phyloP scores from a whole-genome alignment of 176 grass and related monocot species.

The Zoysia pacifica region DNA sequence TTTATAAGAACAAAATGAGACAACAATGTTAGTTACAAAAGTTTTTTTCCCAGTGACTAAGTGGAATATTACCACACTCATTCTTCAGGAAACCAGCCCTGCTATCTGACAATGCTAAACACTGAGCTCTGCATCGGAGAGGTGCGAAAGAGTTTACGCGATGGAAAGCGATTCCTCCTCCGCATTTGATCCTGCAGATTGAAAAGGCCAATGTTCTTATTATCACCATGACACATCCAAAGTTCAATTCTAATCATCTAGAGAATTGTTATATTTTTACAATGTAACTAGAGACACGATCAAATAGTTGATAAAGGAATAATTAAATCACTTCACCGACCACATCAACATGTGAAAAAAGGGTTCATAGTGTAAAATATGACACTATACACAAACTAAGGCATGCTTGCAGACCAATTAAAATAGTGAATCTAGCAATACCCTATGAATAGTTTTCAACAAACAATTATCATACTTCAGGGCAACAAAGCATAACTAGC shows the following conservation, averaged over 20 bases:
- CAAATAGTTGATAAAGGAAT: not conserved
- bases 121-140: not conserved
- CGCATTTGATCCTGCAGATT: slow-evolving; percentile 35
- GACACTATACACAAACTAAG: not conserved
- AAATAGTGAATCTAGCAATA: slow-evolving; percentile 10
- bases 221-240: not conserved
- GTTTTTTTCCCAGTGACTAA: not conserved
- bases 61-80: not conserved
- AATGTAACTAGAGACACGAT: not conserved
- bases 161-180: slow-evolving; percentile 29
- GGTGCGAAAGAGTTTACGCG: slow-evolving; percentile 14
- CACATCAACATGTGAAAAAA: not conserved
- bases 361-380: not conserved
- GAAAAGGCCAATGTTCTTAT: slow-evolving; percentile 12
- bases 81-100: not conserved
- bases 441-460: not conserved
- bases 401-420: not conserved
- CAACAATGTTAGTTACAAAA: not conserved
- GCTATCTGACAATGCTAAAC: slow-evolving; percentile 16
- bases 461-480: slow-evolving; percentile 9
- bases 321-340: not conserved
- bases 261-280: not conserved
- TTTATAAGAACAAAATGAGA: not conserved
- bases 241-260: not conserved
- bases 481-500: not conserved